A percentile compares a stretch with the other conserved stretches of the same genome.
Conservation (phyloP, 352 stramenopile genomes). For the Globisporangium cederbergense region DNA sequence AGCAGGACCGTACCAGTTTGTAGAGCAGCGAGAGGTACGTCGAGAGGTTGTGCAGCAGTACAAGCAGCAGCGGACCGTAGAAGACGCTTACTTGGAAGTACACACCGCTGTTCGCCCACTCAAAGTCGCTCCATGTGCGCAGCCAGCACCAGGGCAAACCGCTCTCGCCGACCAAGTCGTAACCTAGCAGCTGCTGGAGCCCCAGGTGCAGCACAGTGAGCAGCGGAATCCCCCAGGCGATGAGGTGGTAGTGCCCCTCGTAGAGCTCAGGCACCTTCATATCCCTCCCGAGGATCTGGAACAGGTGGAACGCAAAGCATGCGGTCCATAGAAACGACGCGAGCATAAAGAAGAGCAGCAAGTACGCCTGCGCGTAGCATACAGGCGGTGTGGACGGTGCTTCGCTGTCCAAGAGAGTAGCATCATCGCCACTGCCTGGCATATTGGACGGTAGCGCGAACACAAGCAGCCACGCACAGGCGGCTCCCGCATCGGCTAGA, state of each 20-base stretch:
- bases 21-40: slow-evolving; percentile 62
- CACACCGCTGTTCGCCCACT: slow-evolving; percentile 47
- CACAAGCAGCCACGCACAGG: slow-evolving; percentile 54
- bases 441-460: slow-evolving; percentile 27
- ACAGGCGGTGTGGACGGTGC: not conserved
- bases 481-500: slow-evolving; percentile 41
- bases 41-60: slow-evolving; percentile 54
- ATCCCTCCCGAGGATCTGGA: slow-evolving; percentile 50
- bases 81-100: slow-evolving; percentile 62
- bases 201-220: slow-evolving; percentile 43
- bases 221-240: slow-evolving; percentile 60
- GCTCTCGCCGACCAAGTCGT: slow-evolving; percentile 52
- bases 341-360: slow-evolving; percentile 63
- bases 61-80: slow-evolving; percentile 47
- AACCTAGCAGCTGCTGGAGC: slow-evolving; percentile 40
- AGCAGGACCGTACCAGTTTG: slow-evolving; percentile 35
- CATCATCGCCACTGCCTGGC: not conserved
- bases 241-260: slow-evolving; percentile 61
- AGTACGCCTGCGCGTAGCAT: slow-evolving; percentile 39
- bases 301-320: slow-evolving; percentile 79
- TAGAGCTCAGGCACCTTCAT: slow-evolving; percentile 62
- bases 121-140: slow-evolving; percentile 56
- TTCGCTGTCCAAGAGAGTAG: not conserved
- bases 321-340: slow-evolving; percentile 68
- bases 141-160: slow-evolving; percentile 77